Conservation (phyloP, 306 rosid genomes). For the Lathyrus aphaca region DNA sequence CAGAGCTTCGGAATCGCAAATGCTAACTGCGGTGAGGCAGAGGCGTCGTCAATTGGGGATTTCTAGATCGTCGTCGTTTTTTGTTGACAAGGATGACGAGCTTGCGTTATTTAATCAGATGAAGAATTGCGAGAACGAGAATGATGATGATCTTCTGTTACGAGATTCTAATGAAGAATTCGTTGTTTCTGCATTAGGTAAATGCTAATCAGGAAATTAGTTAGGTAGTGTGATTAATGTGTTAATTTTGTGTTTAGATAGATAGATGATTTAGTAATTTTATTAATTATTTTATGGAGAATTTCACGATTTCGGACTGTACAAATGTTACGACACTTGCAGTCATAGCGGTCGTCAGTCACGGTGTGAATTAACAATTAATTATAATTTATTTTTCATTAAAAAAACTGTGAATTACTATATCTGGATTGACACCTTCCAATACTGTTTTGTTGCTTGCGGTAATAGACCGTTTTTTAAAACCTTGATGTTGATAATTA, state of each 20-base stretch:
- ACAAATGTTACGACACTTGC: no score
- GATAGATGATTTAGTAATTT: neutral
- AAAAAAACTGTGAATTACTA: no score
- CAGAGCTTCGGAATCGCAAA: conserved; percentile 81
- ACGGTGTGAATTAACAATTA: no score
- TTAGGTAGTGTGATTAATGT: neutral
- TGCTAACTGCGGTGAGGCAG: conserved; percentile 63
- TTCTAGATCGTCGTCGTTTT: conserved; percentile 52
- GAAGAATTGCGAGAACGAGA: conserved; percentile 88
- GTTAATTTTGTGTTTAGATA: neutral
- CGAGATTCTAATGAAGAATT: conserved; percentile 64
- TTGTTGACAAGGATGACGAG: conserved; percentile 85
- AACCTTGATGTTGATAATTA: neutral
- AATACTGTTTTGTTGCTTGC: no score
- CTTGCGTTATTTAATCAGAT: conserved; percentile 83
- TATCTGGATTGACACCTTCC: no score
- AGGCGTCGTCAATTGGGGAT: conserved; percentile 61
- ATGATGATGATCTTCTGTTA: conserved; percentile 65
- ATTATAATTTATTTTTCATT: no score
- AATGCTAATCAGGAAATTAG: neutral
- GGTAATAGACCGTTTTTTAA: no score
- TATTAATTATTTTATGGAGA: neutral
- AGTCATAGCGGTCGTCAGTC: no score
- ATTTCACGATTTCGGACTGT: no score
- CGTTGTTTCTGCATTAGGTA: conserved; percentile 67